phyloP scores from a whole-genome alignment of 441 rosid species.

The Capsella rubella region DNA sequence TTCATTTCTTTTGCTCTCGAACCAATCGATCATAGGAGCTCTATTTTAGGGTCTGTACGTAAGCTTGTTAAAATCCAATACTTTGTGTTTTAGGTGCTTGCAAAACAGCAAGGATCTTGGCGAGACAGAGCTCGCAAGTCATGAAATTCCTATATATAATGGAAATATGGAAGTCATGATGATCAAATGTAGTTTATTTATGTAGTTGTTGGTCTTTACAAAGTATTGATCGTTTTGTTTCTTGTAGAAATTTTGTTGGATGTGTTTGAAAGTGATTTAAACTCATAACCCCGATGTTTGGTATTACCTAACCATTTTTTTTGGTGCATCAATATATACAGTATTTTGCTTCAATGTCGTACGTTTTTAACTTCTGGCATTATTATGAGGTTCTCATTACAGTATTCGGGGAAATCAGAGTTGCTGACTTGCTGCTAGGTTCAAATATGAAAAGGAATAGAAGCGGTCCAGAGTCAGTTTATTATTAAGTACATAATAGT shows the following conservation, averaged over 20 bases:
- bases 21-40: conserved; percentile 5
- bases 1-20: not conserved
- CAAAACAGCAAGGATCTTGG: conserved; percentile 98
- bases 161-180: not conserved
- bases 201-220: conserved; percentile 18
- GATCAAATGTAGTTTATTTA: not conserved
- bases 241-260: not conserved
- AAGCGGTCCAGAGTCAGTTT: not conserved
- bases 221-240: not conserved
- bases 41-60: not conserved
- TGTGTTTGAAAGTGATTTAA: not conserved
- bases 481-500: too few relatives aligned
- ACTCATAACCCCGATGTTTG: not conserved
- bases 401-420: not conserved
- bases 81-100: conserved; percentile 64
- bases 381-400: not conserved
- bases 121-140: conserved; percentile 87
- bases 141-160: conserved; percentile 28
- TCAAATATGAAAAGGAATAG: not conserved
- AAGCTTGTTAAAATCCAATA: not conserved
- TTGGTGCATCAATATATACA: too few relatives aligned
- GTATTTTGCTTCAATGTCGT: too few relatives aligned
- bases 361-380: too few relatives aligned
- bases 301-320: too few relatives aligned
- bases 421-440: not conserved